phyloP scores from a whole-genome alignment of 768 basidiomycete genomes.

The Mycena capillaripes region DNA sequence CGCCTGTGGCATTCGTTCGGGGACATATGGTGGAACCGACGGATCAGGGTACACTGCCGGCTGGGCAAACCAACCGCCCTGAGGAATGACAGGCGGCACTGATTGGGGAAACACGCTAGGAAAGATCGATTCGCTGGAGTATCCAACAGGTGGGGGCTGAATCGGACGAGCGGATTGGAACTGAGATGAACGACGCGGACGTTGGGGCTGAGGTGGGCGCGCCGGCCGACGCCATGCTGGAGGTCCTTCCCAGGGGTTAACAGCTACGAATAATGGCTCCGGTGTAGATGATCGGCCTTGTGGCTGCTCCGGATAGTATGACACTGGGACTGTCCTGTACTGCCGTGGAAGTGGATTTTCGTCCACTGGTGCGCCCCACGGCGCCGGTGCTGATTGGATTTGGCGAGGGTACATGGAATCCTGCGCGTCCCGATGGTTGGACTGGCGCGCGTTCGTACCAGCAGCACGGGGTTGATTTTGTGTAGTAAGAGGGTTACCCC shows the following conservation, averaged over 20 bases:
- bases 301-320: neutral
- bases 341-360: neutral
- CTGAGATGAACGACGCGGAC: too few species aligned
- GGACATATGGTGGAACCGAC: too few species aligned
- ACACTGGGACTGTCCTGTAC: neutral
- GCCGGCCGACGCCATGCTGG: conserved; percentile 1
- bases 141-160: too few species aligned
- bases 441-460: neutral
- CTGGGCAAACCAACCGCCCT: too few species aligned
- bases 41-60: too few species aligned
- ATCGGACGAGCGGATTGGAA: too few species aligned
- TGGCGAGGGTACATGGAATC: neutral
- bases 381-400: neutral
- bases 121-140: too few species aligned
- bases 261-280: conserved; percentile 17
- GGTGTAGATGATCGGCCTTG: neutral
- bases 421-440: neutral
- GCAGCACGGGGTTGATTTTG: neutral
- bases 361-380: neutral
- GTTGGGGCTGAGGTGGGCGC: conserved; percentile 1
- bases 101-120: too few species aligned
- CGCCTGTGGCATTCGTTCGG: too few species aligned
- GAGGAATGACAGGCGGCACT: too few species aligned
- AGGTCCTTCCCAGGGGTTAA: conserved; percentile 19
- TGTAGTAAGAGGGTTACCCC: neutral